Evolutionary conservation across 768 basidiomycete genomes (phyloP).

Genomic region (Pisolithus marmoratus): DNA sequence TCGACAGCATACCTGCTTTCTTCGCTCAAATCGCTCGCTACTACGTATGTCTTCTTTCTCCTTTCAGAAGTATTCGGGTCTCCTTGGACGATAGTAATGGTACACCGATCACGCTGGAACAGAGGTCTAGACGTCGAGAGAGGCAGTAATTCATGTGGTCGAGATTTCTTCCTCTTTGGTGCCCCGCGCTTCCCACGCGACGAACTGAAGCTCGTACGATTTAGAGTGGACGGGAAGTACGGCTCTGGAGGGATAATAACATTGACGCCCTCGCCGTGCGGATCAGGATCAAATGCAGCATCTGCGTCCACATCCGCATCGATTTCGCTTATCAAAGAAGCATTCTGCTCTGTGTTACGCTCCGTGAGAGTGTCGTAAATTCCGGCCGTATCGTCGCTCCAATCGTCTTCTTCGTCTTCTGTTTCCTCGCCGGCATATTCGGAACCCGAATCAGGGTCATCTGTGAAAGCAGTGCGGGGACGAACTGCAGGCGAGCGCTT

Average conservation of each 20-base stretch:
- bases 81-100: constrained; percentile 84
- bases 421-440: constrained; percentile 46
- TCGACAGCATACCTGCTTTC: constrained; percentile 94
- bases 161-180: constrained; percentile 55
- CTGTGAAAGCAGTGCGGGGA: constrained; percentile 59
- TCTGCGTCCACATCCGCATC: constrained; percentile 50
- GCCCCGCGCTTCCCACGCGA: constrained; percentile 25
- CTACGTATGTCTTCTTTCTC: constrained; percentile 66
- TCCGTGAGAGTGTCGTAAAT: constrained; percentile 77
- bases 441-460: constrained; percentile 59
- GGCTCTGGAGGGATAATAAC: constrained; percentile 81
- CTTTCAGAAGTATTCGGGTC: constrained; percentile 59
- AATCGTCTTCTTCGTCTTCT: constrained; percentile 55
- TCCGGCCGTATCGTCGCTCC: constrained; percentile 49
- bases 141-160: constrained; percentile 57
- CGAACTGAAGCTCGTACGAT: constrained; percentile 41
- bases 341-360: constrained; percentile 83
- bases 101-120: constrained; percentile 90
- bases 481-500: constrained; percentile 37
- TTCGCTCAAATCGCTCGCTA: constrained; percentile 92
- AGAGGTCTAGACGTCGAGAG: constrained; percentile 69
- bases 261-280: constrained; percentile 88
- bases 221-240: constrained; percentile 72
- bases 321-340: constrained; percentile 23
- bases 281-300: constrained; percentile 60